Conservation (phyloP, 768 basidiomycete genomes). For the Tephrocybe sp. region DNA sequence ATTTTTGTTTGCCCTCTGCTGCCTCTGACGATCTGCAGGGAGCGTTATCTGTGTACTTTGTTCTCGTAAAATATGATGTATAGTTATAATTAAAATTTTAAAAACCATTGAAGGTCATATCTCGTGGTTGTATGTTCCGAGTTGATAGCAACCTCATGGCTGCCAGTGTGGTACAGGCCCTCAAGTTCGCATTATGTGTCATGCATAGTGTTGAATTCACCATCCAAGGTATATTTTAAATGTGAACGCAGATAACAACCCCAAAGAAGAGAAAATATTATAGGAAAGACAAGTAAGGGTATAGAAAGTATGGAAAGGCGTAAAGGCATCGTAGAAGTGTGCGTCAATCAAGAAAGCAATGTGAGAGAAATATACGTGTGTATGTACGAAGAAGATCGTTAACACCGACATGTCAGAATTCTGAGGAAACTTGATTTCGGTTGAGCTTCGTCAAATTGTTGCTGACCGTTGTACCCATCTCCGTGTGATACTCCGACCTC, state of each 20-base stretch:
- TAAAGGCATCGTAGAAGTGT: constrained; percentile 23
- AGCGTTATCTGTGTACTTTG: too few species aligned
- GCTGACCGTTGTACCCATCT: constrained; percentile 56
- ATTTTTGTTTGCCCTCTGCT: too few species aligned
- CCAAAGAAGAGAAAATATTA: constrained; percentile 17
- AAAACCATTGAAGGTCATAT: too few species aligned
- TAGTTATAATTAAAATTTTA: too few species aligned
- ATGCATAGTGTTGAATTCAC: too few species aligned
- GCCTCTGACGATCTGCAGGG: too few species aligned
- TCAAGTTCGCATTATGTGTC: too few species aligned
- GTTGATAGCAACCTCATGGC: too few species aligned
- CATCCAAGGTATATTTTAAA: constrained; percentile 16
- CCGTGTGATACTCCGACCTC: constrained; percentile 65
- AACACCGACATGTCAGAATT: constrained; percentile 80
- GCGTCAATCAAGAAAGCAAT: constrained; percentile 24
- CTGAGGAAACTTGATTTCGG: constrained; percentile 58
- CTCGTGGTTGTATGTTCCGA: too few species aligned
- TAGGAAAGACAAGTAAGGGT: constrained; percentile 24
- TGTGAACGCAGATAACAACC: constrained; percentile 8
- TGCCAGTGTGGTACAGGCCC: too few species aligned
- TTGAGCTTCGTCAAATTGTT: constrained; percentile 49
- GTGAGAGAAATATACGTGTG: constrained; percentile 21
- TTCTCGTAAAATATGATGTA: too few species aligned
- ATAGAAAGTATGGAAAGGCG: constrained; percentile 30
- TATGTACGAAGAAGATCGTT: constrained; percentile 24